Conservation (phyloP, 2,329 filamentous ascomycete genomes). For the Fusarium sublunatum region DNA sequence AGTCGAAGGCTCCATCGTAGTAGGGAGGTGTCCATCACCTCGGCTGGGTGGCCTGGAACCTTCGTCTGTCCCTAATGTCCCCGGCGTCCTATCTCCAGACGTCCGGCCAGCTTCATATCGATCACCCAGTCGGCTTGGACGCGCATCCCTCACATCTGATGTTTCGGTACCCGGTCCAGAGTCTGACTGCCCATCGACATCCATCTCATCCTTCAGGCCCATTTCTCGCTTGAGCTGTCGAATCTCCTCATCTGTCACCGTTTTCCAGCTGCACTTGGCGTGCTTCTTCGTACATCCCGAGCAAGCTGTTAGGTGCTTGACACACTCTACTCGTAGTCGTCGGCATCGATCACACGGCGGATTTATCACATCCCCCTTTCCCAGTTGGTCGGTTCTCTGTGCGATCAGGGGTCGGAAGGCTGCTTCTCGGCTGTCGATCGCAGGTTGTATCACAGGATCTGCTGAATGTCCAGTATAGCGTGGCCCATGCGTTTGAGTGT, state of each 20-base stretch:
- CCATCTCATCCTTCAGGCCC: conserved; percentile 35
- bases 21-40: conserved; percentile 34
- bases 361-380: conserved; percentile 78
- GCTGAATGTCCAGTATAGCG: conserved; percentile 36
- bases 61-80: conserved; percentile 34
- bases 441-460: conserved; percentile 43
- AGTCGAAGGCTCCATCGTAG: conserved; percentile 38
- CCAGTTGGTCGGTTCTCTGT: conserved; percentile 78
- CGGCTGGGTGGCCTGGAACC: conserved; percentile 39
- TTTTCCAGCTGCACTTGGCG: conserved; percentile 87
- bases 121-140: conserved; percentile 24
- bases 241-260: conserved; percentile 78
- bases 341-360: conserved; percentile 88
- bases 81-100: conserved; percentile 39
- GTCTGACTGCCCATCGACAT: conserved; percentile 33
- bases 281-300: conserved; percentile 91
- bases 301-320: conserved; percentile 88
- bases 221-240: conserved; percentile 47
- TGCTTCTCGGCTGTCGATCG: conserved; percentile 47
- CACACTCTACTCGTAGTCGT: conserved; percentile 80
- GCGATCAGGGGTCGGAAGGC: conserved; percentile 69
- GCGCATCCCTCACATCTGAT: conserved; percentile 27
- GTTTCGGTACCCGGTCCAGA: conserved; percentile 24
- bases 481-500: conserved; percentile 34
- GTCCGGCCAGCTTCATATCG: conserved; percentile 25